These are phyloP conservation scores for Dimargaris cristalligena DNA, from an alignment of 192 early-diverging fungal species.

Conservation along the genomic window DNA sequence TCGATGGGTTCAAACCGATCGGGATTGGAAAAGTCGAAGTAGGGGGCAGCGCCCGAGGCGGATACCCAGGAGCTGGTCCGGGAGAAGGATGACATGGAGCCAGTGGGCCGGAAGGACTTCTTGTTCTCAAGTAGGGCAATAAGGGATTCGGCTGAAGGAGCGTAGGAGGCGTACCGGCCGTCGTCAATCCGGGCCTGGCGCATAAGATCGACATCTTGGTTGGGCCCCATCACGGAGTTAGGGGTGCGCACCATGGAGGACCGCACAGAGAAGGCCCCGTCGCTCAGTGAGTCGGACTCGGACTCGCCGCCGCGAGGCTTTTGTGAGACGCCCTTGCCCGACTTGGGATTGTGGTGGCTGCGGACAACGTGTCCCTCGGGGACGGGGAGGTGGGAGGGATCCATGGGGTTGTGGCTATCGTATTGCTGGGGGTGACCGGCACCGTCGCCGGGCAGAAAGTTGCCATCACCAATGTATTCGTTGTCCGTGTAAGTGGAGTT, in stretches of 20 bases:
- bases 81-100: conserved; percentile 36
- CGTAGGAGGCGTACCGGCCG: conserved; percentile 49
- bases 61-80: conserved; percentile 36
- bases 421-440: not conserved
- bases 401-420: conserved; percentile 12
- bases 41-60: conserved; percentile 25
- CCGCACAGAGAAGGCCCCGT: conserved; percentile 32
- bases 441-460: conserved; percentile 11
- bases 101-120: conserved; percentile 33
- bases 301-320: conserved; percentile 20
- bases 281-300: conserved; percentile 32
- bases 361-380: conserved; percentile 28
- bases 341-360: conserved; percentile 25
- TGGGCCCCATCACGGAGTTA: conserved; percentile 26
- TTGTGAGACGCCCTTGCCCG: not conserved
- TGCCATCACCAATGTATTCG: conserved; percentile 19
- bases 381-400: conserved; percentile 24
- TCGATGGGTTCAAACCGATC: conserved; percentile 26
- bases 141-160: conserved; percentile 49
- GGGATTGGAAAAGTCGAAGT: conserved; percentile 30
- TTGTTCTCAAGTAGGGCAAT: conserved; percentile 50
- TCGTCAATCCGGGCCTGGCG: conserved; percentile 38
- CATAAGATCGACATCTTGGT: conserved; percentile 30
- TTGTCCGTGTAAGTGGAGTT: conserved; percentile 23
- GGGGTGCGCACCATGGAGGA: conserved; percentile 39